Evolutionary conservation across 768 basidiomycete species (phyloP).

Genomic region (Trametes meyenii): DNA sequence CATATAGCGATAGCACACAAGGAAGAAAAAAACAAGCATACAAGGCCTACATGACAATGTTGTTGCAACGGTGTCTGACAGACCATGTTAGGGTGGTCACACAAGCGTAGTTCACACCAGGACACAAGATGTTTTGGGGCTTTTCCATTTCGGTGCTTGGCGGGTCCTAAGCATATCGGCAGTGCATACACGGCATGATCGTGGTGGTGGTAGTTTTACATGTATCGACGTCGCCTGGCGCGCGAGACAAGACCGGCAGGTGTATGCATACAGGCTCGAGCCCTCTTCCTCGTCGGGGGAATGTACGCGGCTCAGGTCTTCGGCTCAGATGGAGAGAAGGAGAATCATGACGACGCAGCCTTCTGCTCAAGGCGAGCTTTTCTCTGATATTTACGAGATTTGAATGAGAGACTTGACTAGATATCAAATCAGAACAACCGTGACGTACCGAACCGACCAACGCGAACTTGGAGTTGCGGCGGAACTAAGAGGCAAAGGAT

Average conservation of each 20-base stretch:
- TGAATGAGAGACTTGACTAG: conserved; percentile 2
- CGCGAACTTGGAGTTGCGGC: conserved; percentile 77
- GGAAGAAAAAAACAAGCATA: no score
- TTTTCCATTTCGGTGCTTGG: conserved; percentile 32
- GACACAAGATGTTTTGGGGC: conserved; percentile 29
- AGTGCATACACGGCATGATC: conserved; percentile 31
- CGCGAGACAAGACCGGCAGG: conserved; percentile 15
- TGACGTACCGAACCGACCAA: conserved; percentile 71
- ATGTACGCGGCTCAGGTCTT: conserved; percentile 1
- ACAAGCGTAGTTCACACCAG: neutral
- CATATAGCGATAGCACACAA: no score
- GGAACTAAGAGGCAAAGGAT: conserved; percentile 60
- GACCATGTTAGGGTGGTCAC: no score
- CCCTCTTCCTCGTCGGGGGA: conserved; percentile 6
- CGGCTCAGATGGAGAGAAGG: neutral
- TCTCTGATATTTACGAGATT: conserved; percentile 44
- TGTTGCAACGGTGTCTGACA: no score
- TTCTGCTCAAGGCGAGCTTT: conserved; percentile 69
- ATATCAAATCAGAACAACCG: neutral
- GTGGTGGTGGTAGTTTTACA: conserved; percentile 26
- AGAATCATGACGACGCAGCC: conserved; percentile 41
- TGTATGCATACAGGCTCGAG: conserved; percentile 7
- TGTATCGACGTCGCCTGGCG: conserved; percentile 27
- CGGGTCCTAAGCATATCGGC: conserved; percentile 31
- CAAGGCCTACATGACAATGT: no score